Base-by-base conservation (phyloP, 176 grass and related monocot genomes). In the Eleusine coracana region DNA sequence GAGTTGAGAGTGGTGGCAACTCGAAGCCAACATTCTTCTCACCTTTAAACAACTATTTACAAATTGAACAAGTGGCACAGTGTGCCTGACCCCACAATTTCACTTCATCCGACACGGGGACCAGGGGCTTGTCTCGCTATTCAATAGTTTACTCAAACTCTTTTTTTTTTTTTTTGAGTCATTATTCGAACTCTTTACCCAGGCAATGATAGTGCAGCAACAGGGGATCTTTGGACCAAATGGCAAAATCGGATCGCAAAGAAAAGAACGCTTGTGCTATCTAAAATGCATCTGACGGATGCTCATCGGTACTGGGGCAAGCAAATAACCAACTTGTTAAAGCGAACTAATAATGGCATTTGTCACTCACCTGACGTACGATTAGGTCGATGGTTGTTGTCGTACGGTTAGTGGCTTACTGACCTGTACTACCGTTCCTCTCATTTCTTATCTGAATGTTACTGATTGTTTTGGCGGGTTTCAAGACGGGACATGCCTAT, bases 1-100 rank as follows among this genome's bases (percentile, higher is more conserved):
- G 10, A 45, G 3, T 45, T 71, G 66, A 46, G 23, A 79, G 74
- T 73, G 86, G 67, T 78, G 59, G 59, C 80, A 60, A 78, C 20
- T 83, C 73, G 23, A 41, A 34, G 44, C n/a, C 18, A 46, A 45
- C 66, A 40, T 49, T 78, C 34, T 20, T 51, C 46, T 38, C 80
- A 1, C 73, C 78, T 76, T 66, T 66, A 60, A 60, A 50, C 10
- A 2, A 34, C 23, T 25, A 77, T 41, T 44, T 6, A 70, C 73
- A 56, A 66, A 72, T 13, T 29, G 54, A 58, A 16, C 1, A 65
- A 56, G 29, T 23, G 42, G 42, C 29, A 21, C 64, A 40, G 44
- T 2, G 17, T 29, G 29, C 8, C 21, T 14, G 16, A 28, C 64
- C 73, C 40, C 81, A 16, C 66, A 42, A 60, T 31, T 75, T 71